Base-by-base conservation (phyloP, 345 rosid genomes). In the Euphorbia lathyris region DNA sequence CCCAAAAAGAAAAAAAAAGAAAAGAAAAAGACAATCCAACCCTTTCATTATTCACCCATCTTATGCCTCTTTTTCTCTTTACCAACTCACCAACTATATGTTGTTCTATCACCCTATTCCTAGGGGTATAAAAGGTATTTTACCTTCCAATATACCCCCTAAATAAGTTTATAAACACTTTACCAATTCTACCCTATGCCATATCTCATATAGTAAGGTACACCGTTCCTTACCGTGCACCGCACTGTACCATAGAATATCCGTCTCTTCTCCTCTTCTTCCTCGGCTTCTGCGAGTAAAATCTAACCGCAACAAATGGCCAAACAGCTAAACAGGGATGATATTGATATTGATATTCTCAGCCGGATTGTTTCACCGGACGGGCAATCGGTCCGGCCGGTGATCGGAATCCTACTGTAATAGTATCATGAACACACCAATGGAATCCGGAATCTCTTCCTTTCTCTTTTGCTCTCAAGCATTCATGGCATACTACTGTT, bases 361-460 rank as follows among this genome's bases (percentile, higher is more conserved):
- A 32, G 9, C 20, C 19, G 16, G 68, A 25, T 22, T 56, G 26
- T 66, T 75, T 78, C 4, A 22, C 74, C 68, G 89, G 92, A 32
- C 89, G 86, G 74, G 83, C 80, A 61, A 85, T 73, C 23, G 88
- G 86, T 14, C 92, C 89, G 1, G 78, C 84, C 6, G 55, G 70
- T 3, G 86, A 76, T 72, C 82, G 65, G 79, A 85, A 83, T 42
- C 86, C 82, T 63, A 50, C 67, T 0, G 69, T 69, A 25, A 87
- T 82, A 5, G 82, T 20, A 53, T 87, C 89, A 48, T 82, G 1
- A 32, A 77, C 85, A 58, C 92, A 83, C 70, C 68, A 68, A 48
- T 85, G 89, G 47, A 85, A 85, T 36, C 75, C 91, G 5, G 36
- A 34, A 0, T 65, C 81, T 17, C 29, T 26, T 0, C 74, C 83